A percentile compares a stretch with the other conserved stretches of the same genome.
Conservation (phyloP, 176 grass and related monocot genomes). For the Cenchrus americanus region DNA sequence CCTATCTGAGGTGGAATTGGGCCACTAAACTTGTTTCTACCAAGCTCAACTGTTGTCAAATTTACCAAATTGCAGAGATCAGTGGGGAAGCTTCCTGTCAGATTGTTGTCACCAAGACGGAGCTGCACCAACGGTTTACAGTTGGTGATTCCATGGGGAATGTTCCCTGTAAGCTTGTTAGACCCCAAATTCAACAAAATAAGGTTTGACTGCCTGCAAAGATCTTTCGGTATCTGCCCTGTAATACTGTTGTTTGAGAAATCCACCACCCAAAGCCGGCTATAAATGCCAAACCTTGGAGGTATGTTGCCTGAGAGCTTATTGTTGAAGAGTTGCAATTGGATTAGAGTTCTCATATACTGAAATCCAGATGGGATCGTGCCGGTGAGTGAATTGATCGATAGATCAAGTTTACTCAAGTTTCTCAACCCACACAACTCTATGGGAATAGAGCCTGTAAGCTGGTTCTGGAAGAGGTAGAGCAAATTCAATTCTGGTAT, state of each 20-base stretch:
- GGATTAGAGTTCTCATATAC: slow-evolving; percentile 77
- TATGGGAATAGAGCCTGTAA: slow-evolving; percentile 74
- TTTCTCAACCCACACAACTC: slow-evolving; percentile 74
- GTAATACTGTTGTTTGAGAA: slow-evolving; percentile 90
- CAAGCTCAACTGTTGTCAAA: slow-evolving; percentile 86
- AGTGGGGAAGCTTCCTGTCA: slow-evolving; percentile 92
- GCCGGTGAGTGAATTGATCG: slow-evolving; percentile 85
- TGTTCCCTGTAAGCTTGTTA: slow-evolving; percentile 84
- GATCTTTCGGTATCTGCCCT: slow-evolving; percentile 79
- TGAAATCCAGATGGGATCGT: slow-evolving; percentile 78
- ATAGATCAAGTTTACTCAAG: slow-evolving; percentile 95
- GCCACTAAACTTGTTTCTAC: slow-evolving; percentile 82
- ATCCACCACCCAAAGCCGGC: slow-evolving; percentile 92
- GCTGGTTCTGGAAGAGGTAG: slow-evolving; percentile 90
- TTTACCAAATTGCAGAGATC: slow-evolving; percentile 82
- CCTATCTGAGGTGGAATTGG: slow-evolving; percentile 85
- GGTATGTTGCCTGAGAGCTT: slow-evolving; percentile 82
- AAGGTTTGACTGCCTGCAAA: slow-evolving; percentile 88
- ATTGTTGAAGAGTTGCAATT: slow-evolving; percentile 92
- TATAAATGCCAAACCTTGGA: slow-evolving; percentile 79
- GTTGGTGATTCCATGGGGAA: slow-evolving; percentile 75
- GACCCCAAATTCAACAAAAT: slow-evolving; percentile 88
- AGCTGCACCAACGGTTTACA: slow-evolving; percentile 96
- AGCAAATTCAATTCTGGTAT: slow-evolving; percentile 72
- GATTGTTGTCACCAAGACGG: slow-evolving; percentile 67